Conservation (phyloP, 2,329 filamentous ascomycete species). For the Aspergillus neoniger region DNA sequence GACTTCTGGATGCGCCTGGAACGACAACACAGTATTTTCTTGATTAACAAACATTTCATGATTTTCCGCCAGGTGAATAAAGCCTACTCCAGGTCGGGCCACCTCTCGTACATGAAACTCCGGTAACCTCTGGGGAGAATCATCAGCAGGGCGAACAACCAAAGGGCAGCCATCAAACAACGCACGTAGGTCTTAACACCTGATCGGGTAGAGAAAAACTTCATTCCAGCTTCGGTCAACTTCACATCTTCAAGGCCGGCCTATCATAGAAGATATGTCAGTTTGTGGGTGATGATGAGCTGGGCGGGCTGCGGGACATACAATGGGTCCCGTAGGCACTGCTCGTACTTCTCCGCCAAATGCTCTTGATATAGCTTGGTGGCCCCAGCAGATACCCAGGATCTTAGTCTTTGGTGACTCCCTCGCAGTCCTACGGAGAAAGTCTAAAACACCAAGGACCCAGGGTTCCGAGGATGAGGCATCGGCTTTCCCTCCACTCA, state of each 20-base stretch:
- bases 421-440: conserved; percentile 37
- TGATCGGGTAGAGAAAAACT: conserved; percentile 40
- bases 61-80: conserved; percentile 38
- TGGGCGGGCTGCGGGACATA: neutral
- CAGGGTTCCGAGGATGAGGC: conserved; percentile 40
- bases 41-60: conserved; percentile 46
- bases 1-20: conserved; percentile 52
- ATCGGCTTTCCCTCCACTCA: conserved; percentile 47
- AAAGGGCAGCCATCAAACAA: neutral
- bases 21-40: conserved; percentile 44
- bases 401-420: conserved; percentile 36
- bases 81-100: conserved; percentile 34
- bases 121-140: conserved; percentile 32
- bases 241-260: conserved; percentile 34
- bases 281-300: neutral
- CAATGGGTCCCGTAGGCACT: conserved; percentile 29
- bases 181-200: neutral
- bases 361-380: conserved; percentile 45
- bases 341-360: conserved; percentile 39
- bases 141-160: neutral
- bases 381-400: conserved; percentile 48
- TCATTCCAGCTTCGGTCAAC: conserved; percentile 41
- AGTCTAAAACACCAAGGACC: conserved; percentile 47
- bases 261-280: conserved; percentile 26
- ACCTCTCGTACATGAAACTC: conserved; percentile 49